phyloP scores from a whole-genome alignment of 345 rosid genomes.

The Lumnitzera racemosa region DNA sequence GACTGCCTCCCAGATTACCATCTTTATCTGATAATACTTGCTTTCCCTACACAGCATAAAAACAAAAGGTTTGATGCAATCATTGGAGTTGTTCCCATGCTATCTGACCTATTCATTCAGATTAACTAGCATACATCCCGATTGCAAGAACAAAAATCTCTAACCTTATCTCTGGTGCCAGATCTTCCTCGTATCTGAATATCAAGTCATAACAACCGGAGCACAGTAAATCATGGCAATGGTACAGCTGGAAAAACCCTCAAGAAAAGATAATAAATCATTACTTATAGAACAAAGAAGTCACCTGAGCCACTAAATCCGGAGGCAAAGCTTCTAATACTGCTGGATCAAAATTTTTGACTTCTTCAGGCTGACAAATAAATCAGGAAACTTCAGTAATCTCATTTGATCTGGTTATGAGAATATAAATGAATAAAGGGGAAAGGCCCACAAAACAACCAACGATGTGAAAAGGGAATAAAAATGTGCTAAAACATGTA shows the following conservation, averaged over 20 bases:
- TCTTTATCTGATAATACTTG: conserved; percentile 17
- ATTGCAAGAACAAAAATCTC: no score
- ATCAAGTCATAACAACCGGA: not conserved
- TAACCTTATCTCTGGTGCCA: not conserved
- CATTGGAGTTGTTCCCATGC: no score
- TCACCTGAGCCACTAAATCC: conserved; percentile 79
- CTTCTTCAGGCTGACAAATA: conserved; percentile 38
- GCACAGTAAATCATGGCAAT: not conserved
- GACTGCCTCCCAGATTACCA: conserved; percentile 10
- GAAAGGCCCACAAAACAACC: not conserved
- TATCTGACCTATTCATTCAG: no score
- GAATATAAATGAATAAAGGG: not conserved
- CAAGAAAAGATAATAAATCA: not conserved
- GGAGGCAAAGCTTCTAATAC: conserved; percentile 82
- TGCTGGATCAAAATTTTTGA: conserved; percentile 66
- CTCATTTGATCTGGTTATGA: not conserved
- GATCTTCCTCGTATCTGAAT: conserved; percentile 11
- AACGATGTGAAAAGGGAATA: no score
- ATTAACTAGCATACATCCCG: no score
- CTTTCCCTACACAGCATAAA: conserved; percentile 4
- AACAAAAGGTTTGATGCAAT: no score
- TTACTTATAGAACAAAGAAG: not conserved
- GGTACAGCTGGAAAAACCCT: not conserved
- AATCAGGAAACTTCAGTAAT: not conserved
- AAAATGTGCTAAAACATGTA: no score